Conservation (phyloP, 176 grass and related monocot genomes). For the Leersia perrieri region DNA sequence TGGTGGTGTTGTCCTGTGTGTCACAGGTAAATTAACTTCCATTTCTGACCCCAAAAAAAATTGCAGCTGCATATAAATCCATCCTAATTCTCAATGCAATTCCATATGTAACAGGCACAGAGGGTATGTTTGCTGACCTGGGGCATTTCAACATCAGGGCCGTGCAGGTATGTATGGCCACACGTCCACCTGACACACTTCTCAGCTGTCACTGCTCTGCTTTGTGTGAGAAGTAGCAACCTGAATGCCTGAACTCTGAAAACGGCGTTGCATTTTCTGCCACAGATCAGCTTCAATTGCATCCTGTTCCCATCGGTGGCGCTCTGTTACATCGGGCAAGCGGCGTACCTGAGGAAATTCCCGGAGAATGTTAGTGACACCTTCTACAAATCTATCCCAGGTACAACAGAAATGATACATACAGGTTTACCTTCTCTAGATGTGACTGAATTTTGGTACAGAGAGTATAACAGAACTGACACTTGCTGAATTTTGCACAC, state of each 20-base stretch:
- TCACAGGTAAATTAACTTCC: slow-evolving; percentile 47
- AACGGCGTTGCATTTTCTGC: neutral
- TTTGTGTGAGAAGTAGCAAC: neutral
- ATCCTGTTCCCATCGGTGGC: slow-evolving; percentile 67
- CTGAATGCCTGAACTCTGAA: neutral
- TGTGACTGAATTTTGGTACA: neutral
- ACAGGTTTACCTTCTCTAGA: neutral
- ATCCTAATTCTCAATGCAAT: neutral
- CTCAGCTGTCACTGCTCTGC: neutral
- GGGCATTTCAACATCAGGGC: slow-evolving; percentile 82
- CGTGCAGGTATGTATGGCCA: slow-evolving; percentile 50
- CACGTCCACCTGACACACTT: neutral
- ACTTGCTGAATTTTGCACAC: slow-evolving; percentile 26
- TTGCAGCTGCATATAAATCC: neutral
- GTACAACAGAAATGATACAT: slow-evolving; percentile 18
- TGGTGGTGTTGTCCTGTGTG: slow-evolving; percentile 70
- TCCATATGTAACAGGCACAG: slow-evolving; percentile 53
- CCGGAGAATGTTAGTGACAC: slow-evolving; percentile 48
- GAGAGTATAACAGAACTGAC: neutral
- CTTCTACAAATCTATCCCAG: slow-evolving; percentile 83
- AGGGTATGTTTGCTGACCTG: slow-evolving; percentile 82
- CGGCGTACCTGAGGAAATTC: slow-evolving; percentile 56
- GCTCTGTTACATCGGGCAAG: slow-evolving; percentile 76
- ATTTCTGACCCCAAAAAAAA: neutral
- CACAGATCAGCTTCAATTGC: slow-evolving; percentile 65